phyloP scores from a whole-genome alignment of 1,284 basidiomycete genomes.

The Amylostereum chailletii region DNA sequence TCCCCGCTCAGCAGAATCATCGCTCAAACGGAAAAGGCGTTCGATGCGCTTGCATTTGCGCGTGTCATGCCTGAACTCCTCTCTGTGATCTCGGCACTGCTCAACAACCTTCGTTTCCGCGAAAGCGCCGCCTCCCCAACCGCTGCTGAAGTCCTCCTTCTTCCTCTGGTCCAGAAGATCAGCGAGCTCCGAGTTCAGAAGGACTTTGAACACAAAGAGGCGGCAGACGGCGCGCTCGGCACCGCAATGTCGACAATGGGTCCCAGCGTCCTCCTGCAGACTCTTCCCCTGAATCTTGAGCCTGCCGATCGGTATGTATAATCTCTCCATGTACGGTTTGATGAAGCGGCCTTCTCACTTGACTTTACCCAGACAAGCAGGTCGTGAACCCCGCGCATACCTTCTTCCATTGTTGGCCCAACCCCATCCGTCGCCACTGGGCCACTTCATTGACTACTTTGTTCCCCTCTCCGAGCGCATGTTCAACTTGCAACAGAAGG shows the following conservation, averaged over 20 bases:
- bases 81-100: constrained; percentile 48
- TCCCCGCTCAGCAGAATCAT: constrained; percentile 58
- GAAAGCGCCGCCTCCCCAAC: constrained; percentile 35
- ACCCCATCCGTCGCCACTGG: constrained; percentile 71
- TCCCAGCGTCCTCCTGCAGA: constrained; percentile 69
- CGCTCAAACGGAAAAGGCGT: constrained; percentile 50
- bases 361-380: constrained; percentile 37
- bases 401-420: constrained; percentile 86
- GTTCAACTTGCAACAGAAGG: constrained; percentile 79
- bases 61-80: constrained; percentile 69
- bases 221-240: constrained; percentile 75
- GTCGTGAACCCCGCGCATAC: constrained; percentile 76
- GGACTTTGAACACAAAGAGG: constrained; percentile 87
- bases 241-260: constrained; percentile 84
- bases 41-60: constrained; percentile 64
- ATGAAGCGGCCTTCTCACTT: constrained; percentile 3
- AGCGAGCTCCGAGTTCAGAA: constrained; percentile 73
- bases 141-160: constrained; percentile 66
- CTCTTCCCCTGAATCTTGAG: constrained; percentile 83
- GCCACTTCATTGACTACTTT: constrained; percentile 85
- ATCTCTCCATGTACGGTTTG: background rate
- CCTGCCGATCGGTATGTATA: constrained; percentile 61
- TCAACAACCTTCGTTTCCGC: constrained; percentile 34
- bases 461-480: constrained; percentile 91
- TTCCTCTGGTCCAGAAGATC: constrained; percentile 68